A percentile compares a stretch with the other conserved stretches of the same genome.
These are phyloP conservation scores for Neurospora sp. DNA, from an alignment of 495 filamentous ascomycete species.

Conservation along the genomic window DNA sequence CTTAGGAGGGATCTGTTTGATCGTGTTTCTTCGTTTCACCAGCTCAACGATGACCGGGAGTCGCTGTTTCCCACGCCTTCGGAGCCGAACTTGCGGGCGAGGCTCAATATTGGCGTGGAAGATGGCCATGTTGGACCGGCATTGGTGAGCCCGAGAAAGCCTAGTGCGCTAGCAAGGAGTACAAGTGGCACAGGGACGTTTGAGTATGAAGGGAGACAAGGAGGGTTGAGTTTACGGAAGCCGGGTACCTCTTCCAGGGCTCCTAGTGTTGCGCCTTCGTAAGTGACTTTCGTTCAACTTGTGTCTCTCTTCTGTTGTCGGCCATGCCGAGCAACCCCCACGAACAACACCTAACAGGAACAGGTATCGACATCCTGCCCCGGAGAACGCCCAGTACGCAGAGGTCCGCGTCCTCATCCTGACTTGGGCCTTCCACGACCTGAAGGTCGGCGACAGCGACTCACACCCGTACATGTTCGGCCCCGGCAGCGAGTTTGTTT, in stretches of 20 bases:
- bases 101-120: background rate
- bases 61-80: background rate
- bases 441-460: slow-evolving; percentile 8
- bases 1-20: background rate
- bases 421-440: slow-evolving; percentile 24
- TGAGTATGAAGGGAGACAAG: background rate
- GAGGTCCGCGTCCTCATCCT: slow-evolving; percentile 21
- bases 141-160: background rate
- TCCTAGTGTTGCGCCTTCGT: slow-evolving; percentile 1
- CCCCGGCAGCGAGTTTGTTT: slow-evolving; percentile 15
- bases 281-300: slow-evolving; percentile 2
- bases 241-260: background rate
- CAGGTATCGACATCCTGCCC: background rate
- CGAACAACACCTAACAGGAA: slow-evolving; percentile 3
- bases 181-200: background rate
- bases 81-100: background rate
- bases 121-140: background rate
- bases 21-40: background rate
- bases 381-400: slow-evolving; percentile 10
- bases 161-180: background rate
- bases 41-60: background rate
- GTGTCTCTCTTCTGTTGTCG: background rate
- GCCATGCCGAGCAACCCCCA: background rate
- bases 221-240: background rate
- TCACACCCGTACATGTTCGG: slow-evolving; percentile 12